Evolutionary conservation across 1,284 basidiomycete species (phyloP), one percentile per base, ranked within the genome.

Genomic region (Ustilago sp.): DNA sequence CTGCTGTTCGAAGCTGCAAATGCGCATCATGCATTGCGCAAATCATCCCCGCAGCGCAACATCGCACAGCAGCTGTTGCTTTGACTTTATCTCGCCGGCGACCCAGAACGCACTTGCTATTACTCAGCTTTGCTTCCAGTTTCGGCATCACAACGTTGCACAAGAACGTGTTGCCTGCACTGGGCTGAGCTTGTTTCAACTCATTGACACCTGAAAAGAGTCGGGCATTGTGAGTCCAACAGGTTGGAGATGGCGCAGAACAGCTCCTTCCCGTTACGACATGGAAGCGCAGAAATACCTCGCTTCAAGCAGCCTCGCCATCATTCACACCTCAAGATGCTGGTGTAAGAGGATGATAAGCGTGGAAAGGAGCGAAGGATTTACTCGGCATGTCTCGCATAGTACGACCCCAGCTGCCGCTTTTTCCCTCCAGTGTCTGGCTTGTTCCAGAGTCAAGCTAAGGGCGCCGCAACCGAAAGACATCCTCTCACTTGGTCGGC

Each of bases 11-110:
- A 51, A 35, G 58, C 17, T 4, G 58, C 58, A 47, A 47, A 59
- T 59, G 57, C 13, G 35, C 53, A 48, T n/a, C 35, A 36, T 53
- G 51, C 51, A 53, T 19, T 32, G 15, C 35, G 34, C 13, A 53
- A 36, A 53, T 53, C 51, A 38, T 45, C 51, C 51, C 35, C 48
- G 48, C 48, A 52, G 34, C 35, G 15, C 17, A 17, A 12, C 34
- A 34, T 12, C 17, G 6, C 17, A 52, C 19, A 19, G 7, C 7
- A 19, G 7, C n/a, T 50, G 38, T 11, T 39, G 9, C 15, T 17
- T 31, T 32, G 23, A 32, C 31, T 50, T 50, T 1, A 48, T 48
- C 28, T 48, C 47, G 47, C 47, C 23, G 47, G 47, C 47, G 47
- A 31, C 23, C 47, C n/a, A 15, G 12, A 43, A 15, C 39, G 17